Evolutionary conservation across 352 stramenopile species (phyloP).

Genomic region (Phytophthora fragariae): DNA sequence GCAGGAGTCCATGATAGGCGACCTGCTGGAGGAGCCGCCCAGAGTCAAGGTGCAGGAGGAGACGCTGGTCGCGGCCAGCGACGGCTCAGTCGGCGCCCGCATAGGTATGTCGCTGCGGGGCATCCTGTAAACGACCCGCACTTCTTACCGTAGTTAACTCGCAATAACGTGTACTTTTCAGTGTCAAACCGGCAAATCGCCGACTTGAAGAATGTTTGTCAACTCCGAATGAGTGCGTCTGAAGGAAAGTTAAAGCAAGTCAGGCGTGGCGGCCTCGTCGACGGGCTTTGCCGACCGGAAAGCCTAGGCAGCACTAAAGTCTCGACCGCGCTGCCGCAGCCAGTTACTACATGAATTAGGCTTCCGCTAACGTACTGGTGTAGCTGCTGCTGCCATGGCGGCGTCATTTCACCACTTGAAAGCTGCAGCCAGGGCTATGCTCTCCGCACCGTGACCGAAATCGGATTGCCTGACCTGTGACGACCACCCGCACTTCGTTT

Average conservation of each 20-base stretch:
- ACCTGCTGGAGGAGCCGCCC: conserved; percentile 42
- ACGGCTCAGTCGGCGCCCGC: conserved; percentile 12
- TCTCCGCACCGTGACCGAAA: not conserved
- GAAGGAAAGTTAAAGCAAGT: not conserved
- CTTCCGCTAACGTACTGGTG: no score
- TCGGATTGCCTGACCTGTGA: conserved; percentile 20
- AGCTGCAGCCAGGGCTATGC: not conserved
- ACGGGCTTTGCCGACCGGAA: not conserved
- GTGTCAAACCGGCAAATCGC: conserved; percentile 13
- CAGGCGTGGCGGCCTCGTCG: not conserved
- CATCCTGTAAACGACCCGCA: conserved; percentile 25
- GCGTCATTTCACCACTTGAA: not conserved
- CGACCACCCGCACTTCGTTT: conserved; percentile 12
- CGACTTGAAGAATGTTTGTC: conserved; percentile 17
- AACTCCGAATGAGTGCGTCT: conserved; percentile 15
- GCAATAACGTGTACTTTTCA: conserved; percentile 3
- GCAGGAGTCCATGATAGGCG: conserved; percentile 64
- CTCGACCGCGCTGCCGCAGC: no score
- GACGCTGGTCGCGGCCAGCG: conserved; percentile 27
- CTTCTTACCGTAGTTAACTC: not conserved
- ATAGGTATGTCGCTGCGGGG: conserved; percentile 34
- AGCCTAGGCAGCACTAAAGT: not conserved
- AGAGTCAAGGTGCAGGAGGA: conserved; percentile 26
- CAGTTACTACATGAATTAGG: no score
- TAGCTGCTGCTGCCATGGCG: not conserved